Conservation (phyloP, 768 basidiomycete species). For the Trametes cingulata region DNA sequence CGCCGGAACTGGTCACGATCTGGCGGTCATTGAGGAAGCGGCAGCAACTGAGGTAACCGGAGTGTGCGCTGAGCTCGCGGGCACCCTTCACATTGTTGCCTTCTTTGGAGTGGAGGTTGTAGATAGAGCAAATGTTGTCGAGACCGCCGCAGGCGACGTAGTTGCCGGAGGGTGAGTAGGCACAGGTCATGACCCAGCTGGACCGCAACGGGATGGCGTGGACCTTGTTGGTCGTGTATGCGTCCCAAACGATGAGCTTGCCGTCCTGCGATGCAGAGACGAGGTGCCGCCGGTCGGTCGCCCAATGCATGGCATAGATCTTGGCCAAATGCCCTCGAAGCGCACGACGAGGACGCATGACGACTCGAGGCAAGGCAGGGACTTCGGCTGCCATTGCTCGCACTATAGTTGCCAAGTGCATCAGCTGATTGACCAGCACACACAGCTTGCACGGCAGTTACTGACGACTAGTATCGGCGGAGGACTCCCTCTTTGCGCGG, state of each 20-base stretch:
- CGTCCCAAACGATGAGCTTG: conserved; percentile 99
- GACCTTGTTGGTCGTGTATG: conserved; percentile 99
- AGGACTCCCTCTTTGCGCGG: conserved; percentile 91
- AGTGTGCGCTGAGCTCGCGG: conserved; percentile 94
- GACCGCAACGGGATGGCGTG: conserved; percentile 98
- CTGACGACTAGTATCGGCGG: conserved; percentile 96
- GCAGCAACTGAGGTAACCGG: conserved; percentile 97
- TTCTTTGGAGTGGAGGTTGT: conserved; percentile 84
- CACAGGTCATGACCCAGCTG: conserved; percentile 99
- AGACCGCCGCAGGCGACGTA: conserved; percentile 98
- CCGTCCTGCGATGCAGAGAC: conserved; percentile 99
- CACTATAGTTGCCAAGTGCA: conserved; percentile 50
- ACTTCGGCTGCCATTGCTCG: conserved; percentile 99
- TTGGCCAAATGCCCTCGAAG: conserved; percentile 98
- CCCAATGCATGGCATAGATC: conserved; percentile 99
- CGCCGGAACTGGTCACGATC: conserved; percentile 96
- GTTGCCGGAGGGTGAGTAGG: conserved; percentile 95
- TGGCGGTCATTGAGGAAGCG: conserved; percentile 98
- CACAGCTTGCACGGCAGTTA: conserved; percentile 26
- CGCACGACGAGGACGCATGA: conserved; percentile 94
- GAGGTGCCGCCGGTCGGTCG: conserved; percentile 93
- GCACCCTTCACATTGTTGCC: conserved; percentile 84
- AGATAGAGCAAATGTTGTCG: conserved; percentile 99
- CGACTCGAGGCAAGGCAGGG: conserved; percentile 91
- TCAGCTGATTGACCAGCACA: background rate